A percentile compares a stretch with the other conserved stretches of the same genome.
These are phyloP conservation scores for Botrytis aclada DNA, from an alignment of 2,329 filamentous ascomycete genomes.

Conservation along the genomic window DNA sequence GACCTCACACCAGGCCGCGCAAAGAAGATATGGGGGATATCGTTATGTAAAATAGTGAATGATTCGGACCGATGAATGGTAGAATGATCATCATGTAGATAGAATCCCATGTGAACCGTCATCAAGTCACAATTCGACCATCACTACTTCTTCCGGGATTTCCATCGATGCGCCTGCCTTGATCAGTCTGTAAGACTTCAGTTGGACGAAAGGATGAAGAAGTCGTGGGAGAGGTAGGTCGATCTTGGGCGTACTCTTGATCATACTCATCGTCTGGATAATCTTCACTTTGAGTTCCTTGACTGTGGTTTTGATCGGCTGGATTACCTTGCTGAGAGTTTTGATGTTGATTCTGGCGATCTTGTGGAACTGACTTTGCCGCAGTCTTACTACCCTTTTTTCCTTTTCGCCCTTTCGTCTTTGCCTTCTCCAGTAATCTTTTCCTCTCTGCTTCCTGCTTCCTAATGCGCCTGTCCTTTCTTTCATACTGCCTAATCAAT, in stretches of 20 bases:
- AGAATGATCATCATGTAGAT: background rate
- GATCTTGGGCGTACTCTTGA: constrained; percentile 40
- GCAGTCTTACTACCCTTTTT: constrained; percentile 71
- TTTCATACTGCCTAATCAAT: constrained; percentile 87
- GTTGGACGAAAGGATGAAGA: background rate
- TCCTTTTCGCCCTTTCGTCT: constrained; percentile 86
- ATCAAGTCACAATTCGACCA: constrained; percentile 15
- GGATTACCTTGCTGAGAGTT: constrained; percentile 40
- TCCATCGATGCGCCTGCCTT: constrained; percentile 7
- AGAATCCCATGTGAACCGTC: background rate
- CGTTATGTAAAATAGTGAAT: constrained; percentile 8
- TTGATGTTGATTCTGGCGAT: constrained; percentile 32
- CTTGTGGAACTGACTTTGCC: constrained; percentile 30
- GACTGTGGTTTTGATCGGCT: constrained; percentile 34
- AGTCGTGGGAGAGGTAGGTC: constrained; percentile 8
- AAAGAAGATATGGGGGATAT: background rate
- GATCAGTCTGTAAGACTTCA: constrained; percentile 6
- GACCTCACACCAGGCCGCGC: background rate
- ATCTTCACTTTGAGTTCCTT: constrained; percentile 48
- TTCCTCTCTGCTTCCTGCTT: constrained; percentile 84
- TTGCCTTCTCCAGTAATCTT: constrained; percentile 83
- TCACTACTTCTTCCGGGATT: constrained; percentile 10
- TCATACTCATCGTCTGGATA: constrained; percentile 49
- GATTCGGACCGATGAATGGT: background rate
- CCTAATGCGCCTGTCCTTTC: constrained; percentile 83